phyloP scores from a whole-genome alignment of 1,284 basidiomycete species.

The Fomitopsis pinicola region DNA sequence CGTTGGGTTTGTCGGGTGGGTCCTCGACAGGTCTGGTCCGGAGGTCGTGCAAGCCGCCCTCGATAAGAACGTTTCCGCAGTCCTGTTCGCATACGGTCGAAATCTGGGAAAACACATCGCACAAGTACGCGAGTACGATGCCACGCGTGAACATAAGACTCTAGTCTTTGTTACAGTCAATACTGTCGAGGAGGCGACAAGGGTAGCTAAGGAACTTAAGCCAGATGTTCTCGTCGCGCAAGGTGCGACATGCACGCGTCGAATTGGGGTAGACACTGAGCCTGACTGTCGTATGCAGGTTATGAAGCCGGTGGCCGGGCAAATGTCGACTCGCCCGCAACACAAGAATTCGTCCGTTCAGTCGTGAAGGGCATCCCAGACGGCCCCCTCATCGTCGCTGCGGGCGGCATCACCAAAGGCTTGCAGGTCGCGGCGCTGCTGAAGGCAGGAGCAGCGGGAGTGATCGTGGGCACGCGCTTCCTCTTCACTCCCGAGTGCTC shows the following conservation, averaged over 20 bases:
- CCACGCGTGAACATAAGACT: slow-evolving; percentile 33
- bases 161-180: slow-evolving; percentile 60
- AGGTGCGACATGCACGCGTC: slow-evolving; percentile 39
- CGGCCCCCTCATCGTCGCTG: slow-evolving; percentile 55
- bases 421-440: slow-evolving; percentile 61
- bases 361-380: slow-evolving; percentile 43
- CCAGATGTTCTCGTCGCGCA: slow-evolving; percentile 73
- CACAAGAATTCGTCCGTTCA: slow-evolving; percentile 55
- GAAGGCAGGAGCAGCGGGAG: slow-evolving; percentile 61
- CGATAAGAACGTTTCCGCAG: slow-evolving; percentile 51
- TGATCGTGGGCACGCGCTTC: slow-evolving; percentile 69
- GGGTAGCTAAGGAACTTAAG: slow-evolving; percentile 56
- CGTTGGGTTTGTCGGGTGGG: slow-evolving; percentile 71
- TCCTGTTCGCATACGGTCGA: slow-evolving; percentile 73
- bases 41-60: slow-evolving; percentile 45
- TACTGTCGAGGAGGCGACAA: slow-evolving; percentile 51
- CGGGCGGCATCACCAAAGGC: slow-evolving; percentile 51
- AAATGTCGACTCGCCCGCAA: slow-evolving; percentile 45
- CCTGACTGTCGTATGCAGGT: slow-evolving; percentile 37
- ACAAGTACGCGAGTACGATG: slow-evolving; percentile 22
- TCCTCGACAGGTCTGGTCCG: slow-evolving; percentile 50
- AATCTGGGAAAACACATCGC: slow-evolving; percentile 32
- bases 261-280: neutral
- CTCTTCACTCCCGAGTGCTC: slow-evolving; percentile 61
- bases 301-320: slow-evolving; percentile 77